phyloP scores from a whole-genome alignment of 352 stramenopile genomes.

The Pythium guiyangense region DNA sequence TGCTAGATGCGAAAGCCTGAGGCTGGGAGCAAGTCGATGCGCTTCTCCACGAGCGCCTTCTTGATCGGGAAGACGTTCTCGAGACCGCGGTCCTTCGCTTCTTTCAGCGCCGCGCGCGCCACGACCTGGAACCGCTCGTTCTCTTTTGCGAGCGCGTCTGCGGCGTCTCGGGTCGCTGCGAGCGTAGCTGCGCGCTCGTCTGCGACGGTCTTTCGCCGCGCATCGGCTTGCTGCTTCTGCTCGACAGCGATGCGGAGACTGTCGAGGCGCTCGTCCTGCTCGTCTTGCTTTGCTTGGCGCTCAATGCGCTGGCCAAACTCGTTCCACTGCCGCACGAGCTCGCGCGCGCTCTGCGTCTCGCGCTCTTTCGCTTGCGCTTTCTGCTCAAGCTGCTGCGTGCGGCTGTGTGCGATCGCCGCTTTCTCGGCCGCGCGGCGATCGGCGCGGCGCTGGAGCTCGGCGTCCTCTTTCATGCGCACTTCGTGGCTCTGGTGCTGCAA shows the following conservation, averaged over 20 bases:
- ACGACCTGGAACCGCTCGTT: constrained; percentile 59
- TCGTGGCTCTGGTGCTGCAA: constrained; percentile 66
- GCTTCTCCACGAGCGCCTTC: constrained; percentile 64
- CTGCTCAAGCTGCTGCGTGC: constrained; percentile 49
- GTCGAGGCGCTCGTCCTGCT: constrained; percentile 50
- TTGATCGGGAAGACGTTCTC: constrained; percentile 69
- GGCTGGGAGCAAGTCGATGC: constrained; percentile 63
- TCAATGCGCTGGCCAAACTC: constrained; percentile 63
- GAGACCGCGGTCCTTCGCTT: constrained; percentile 53
- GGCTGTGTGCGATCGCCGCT: constrained; percentile 54
- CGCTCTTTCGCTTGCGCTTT: constrained; percentile 35
- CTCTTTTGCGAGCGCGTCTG: constrained; percentile 33
- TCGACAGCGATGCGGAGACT: constrained; percentile 56
- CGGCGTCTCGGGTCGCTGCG: constrained; percentile 27
- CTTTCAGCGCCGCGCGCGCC: constrained; percentile 43
- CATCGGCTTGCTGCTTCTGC: constrained; percentile 75
- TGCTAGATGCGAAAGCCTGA: constrained; percentile 68
- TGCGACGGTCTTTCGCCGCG: constrained; percentile 41
- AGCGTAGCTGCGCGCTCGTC: constrained; percentile 34
- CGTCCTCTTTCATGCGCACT: constrained; percentile 70
- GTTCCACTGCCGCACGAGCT: constrained; percentile 58
- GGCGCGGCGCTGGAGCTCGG: constrained; percentile 44
- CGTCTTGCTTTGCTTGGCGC: constrained; percentile 51
- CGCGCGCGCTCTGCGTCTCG: constrained; percentile 32
- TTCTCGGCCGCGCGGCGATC: constrained; percentile 63